Evolutionary conservation across 441 rosid species (phyloP).

Genomic region (Codiaeum variegatum): DNA sequence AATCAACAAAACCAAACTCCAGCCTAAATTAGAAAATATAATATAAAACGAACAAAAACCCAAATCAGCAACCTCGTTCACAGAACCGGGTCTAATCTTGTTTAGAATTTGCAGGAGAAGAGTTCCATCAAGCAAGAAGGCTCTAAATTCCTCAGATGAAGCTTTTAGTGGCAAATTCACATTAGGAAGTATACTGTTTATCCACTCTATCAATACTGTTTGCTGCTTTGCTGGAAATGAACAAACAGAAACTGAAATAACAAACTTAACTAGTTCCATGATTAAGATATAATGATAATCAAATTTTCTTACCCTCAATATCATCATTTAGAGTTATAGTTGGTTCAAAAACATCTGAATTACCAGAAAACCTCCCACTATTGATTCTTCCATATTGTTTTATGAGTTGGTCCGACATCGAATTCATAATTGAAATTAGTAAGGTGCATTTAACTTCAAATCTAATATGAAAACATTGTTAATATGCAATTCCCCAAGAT

Average conservation of each 20-base stretch:
- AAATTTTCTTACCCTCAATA: slow-evolving; percentile 28
- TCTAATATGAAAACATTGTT: slow-evolving; percentile 22
- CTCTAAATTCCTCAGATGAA: slow-evolving; percentile 49
- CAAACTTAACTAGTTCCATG: background rate
- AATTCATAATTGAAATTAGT: slow-evolving; percentile 34
- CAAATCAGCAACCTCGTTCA: slow-evolving; percentile 32
- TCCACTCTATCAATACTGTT: slow-evolving; percentile 48
- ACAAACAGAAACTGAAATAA: background rate
- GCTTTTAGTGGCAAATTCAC: slow-evolving; percentile 35
- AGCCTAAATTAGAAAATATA: slow-evolving; percentile 32
- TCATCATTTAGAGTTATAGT: slow-evolving; percentile 9
- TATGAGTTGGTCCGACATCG: slow-evolving; percentile 29
- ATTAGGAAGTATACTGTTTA: slow-evolving; percentile 36
- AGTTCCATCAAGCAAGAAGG: slow-evolving; percentile 40
- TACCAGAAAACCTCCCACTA: slow-evolving; percentile 18
- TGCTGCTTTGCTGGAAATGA: slow-evolving; percentile 33
- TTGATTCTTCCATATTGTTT: slow-evolving; percentile 20
- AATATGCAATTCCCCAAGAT: slow-evolving; percentile 4
- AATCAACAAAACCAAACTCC: slow-evolving; percentile 1
- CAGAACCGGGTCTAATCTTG: slow-evolving; percentile 33
- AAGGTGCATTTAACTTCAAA: slow-evolving; percentile 26
- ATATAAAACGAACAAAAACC: slow-evolving; percentile 7
- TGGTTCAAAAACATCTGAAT: slow-evolving; percentile 27
- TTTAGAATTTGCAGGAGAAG: slow-evolving; percentile 39
- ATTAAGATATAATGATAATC: background rate